A percentile compares a stretch with the other conserved stretches of the same genome.
Evolutionary conservation across 1,284 basidiomycete species (phyloP).

Genomic region (Phaffia rhodozyma): DNA sequence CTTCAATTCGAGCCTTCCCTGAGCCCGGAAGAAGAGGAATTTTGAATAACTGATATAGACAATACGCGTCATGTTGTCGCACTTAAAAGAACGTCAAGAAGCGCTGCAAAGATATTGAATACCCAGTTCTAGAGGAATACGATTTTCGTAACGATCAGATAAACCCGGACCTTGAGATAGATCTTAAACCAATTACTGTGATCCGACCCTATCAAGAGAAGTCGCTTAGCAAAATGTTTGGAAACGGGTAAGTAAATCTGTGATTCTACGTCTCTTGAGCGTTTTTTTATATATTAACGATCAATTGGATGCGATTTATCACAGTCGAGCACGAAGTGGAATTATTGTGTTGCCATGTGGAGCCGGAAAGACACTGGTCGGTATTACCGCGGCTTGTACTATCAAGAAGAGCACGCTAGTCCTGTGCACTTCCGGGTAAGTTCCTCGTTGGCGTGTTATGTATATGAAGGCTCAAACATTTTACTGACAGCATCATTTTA

Average conservation of each 20-base stretch:
- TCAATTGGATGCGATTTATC: not conserved
- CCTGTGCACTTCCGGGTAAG: conserved; percentile 88
- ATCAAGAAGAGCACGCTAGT: conserved; percentile 99
- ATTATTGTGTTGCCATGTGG: conserved; percentile 98
- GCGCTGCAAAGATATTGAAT: conserved; percentile 85
- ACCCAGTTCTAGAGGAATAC: conserved; percentile 94
- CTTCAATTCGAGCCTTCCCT: conserved; percentile 5
- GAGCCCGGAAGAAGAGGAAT: too few species aligned
- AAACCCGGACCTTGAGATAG: conserved; percentile 90
- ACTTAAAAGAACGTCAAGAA: conserved; percentile 67
- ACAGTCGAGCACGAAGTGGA: conserved; percentile 84
- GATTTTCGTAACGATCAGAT: conserved; percentile 92
- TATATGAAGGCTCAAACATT: too few species aligned
- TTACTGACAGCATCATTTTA: not conserved
- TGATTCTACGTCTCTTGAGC: conserved; percentile 1
- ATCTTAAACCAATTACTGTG: conserved; percentile 88
- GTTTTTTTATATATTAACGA: not conserved
- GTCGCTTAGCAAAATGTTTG: conserved; percentile 95
- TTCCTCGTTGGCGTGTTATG: conserved; percentile 17
- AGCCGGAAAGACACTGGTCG: conserved; percentile 96
- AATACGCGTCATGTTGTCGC: not conserved
- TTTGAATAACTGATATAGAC: not conserved
- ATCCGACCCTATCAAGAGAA: conserved; percentile 97
- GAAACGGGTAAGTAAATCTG: conserved; percentile 59
- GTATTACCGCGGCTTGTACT: conserved; percentile 96